A percentile compares a stretch with the other conserved stretches of the same genome.
Conservation (phyloP, 108 stramenopile genomes). For the Hondaea fermentalgiana region DNA sequence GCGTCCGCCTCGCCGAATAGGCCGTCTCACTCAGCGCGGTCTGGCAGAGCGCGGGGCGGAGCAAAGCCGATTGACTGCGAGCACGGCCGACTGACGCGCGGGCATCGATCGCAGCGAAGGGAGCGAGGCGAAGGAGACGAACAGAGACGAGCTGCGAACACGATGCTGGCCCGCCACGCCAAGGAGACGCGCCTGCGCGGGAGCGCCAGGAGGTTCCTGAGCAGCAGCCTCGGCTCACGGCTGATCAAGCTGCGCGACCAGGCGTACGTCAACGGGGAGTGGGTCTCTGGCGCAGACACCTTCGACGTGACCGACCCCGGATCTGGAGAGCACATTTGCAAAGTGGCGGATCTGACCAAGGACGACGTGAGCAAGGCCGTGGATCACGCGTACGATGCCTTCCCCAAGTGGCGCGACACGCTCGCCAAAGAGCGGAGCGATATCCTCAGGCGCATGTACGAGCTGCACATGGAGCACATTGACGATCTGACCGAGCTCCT, state of each 20-base stretch:
- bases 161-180: background rate
- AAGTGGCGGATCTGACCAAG: conserved; percentile 20
- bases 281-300: conserved; percentile 18
- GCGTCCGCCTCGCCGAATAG: too few relatives aligned
- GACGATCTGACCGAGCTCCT: conserved; percentile 59
- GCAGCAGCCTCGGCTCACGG: background rate
- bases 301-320: conserved; percentile 36
- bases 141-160: too few relatives aligned
- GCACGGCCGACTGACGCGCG: too few relatives aligned
- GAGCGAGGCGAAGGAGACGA: too few relatives aligned
- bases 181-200: background rate
- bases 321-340: conserved; percentile 20
- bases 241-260: background rate
- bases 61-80: too few relatives aligned
- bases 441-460: conserved; percentile 13
- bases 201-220: background rate
- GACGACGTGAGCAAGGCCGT: conserved; percentile 19
- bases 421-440: conserved; percentile 34
- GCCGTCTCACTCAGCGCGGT: too few relatives aligned
- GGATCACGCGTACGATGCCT: conserved; percentile 23
- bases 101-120: too few relatives aligned
- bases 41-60: too few relatives aligned
- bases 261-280: conserved; percentile 27
- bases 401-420: conserved; percentile 28
- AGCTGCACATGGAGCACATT: background rate